Conservation (phyloP, 2,329 filamentous ascomycete genomes). For the Amauroascus niger region DNA sequence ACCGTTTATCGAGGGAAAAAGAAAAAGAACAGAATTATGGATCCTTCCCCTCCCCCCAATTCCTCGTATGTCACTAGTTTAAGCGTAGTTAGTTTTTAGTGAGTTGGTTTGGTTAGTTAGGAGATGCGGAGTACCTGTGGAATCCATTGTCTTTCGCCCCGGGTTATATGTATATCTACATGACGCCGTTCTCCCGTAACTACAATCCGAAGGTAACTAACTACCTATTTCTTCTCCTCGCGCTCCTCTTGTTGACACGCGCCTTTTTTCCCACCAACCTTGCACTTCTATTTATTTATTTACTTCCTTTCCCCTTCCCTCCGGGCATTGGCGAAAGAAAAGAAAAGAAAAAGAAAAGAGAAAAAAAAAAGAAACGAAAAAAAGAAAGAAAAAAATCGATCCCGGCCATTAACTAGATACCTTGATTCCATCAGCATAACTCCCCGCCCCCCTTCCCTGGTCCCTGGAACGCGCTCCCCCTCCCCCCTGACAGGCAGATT, state of each 20-base stretch:
- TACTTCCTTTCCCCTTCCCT: no score
- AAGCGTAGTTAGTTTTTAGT: no score
- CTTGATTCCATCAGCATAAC: neutral
- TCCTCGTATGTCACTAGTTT: no score
- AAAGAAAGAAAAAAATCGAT: neutral
- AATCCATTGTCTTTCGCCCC: slow-evolving; percentile 5
- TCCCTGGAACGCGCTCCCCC: neutral
- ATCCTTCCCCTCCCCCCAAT: slow-evolving; percentile 4
- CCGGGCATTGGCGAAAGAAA: no score
- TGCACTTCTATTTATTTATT: no score
- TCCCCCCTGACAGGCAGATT: neutral
- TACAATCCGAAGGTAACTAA: no score
- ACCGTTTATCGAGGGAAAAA: neutral
- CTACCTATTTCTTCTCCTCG: neutral
- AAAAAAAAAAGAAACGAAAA: no score
- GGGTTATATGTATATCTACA: slow-evolving; percentile 9
- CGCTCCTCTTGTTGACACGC: no score
- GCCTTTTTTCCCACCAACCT: no score
- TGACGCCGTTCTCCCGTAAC: slow-evolving; percentile 3
- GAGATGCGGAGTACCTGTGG: neutral
- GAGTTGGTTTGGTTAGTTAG: no score
- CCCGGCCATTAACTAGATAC: neutral
- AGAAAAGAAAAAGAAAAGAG: no score
- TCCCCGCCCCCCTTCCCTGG: neutral
- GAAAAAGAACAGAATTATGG: neutral